Conservation (phyloP, 2,329 filamentous ascomycete species). For the Aspergillus sp. region DNA sequence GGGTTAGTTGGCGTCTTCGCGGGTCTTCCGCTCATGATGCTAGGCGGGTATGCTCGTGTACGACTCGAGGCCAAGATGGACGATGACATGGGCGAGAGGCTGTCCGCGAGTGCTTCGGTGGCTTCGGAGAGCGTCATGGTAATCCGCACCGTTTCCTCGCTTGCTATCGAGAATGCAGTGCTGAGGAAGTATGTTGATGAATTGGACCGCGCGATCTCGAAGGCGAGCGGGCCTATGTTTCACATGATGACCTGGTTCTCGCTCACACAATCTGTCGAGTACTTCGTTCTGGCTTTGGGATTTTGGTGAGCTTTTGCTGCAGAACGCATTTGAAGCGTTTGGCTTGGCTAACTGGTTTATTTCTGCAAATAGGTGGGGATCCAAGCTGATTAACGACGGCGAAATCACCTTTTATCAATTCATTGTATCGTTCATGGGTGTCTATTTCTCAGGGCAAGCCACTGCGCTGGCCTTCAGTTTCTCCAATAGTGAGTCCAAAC, state of each 20-base stretch:
- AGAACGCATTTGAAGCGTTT: too few species aligned
- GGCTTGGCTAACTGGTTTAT: too few species aligned
- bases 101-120: constrained; percentile 43
- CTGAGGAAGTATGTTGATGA: constrained; percentile 26
- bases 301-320: too few species aligned
- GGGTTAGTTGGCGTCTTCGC: constrained; percentile 50
- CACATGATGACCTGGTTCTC: constrained; percentile 29
- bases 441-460: constrained; percentile 38
- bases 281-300: constrained; percentile 28
- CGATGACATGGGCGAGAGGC: constrained; percentile 23
- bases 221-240: constrained; percentile 21
- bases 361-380: constrained; percentile 56
- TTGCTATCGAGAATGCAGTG: constrained; percentile 47
- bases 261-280: constrained; percentile 28
- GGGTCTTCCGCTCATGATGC: constrained; percentile 47
- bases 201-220: constrained; percentile 20
- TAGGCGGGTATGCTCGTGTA: constrained; percentile 50
- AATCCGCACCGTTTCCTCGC: constrained; percentile 50
- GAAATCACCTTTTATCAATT: constrained; percentile 42
- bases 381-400: constrained; percentile 52
- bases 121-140: constrained; percentile 49
- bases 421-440: constrained; percentile 46
- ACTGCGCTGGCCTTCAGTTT: constrained; percentile 28
- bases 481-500: constrained; percentile 20
- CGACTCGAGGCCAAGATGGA: constrained; percentile 42